A percentile compares a stretch with the other conserved stretches of the same genome.
Conservation (phyloP, 257 asterid genomes). For the Rauvolfia tetraphylla region DNA sequence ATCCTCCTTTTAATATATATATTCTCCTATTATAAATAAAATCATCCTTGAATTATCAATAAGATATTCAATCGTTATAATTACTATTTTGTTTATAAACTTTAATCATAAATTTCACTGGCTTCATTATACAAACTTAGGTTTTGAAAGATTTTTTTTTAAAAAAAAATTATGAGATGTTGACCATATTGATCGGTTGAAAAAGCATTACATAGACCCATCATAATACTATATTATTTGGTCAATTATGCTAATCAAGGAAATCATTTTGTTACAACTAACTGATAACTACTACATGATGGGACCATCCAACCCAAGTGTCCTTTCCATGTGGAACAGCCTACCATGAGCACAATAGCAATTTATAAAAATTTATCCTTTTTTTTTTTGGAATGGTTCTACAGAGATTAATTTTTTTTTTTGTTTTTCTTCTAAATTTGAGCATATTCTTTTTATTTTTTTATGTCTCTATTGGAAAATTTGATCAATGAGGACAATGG, state of each 20-base stretch:
- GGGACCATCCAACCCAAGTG: not conserved
- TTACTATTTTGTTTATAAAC: too few species aligned
- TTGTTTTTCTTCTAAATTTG: too few species aligned
- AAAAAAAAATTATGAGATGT: not conserved
- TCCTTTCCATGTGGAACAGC: not conserved
- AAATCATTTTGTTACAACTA: constrained; percentile 5
- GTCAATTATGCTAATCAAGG: not conserved
- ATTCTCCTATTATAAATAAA: too few species aligned
- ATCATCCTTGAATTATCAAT: too few species aligned
- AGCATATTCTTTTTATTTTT: too few species aligned
- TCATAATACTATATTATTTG: not conserved
- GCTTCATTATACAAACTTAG: not conserved
- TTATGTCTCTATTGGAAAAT: too few species aligned
- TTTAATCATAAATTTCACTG: not conserved
- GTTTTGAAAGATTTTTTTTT: not conserved
- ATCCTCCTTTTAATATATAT: not conserved
- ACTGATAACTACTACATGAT: not conserved
- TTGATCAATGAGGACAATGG: not conserved
- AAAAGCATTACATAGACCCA: not conserved
- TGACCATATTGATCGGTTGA: not conserved
- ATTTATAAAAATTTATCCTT: not conserved
- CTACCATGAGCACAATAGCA: not conserved
- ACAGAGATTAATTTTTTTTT: too few species aligned
- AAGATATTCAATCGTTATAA: too few species aligned
- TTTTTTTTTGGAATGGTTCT: too few species aligned